A percentile compares a stretch with the other conserved stretches of the same genome.
Evolutionary conservation across 2,329 filamentous ascomycete genomes (phyloP).

Genomic region (Aciculosporium take): DNA sequence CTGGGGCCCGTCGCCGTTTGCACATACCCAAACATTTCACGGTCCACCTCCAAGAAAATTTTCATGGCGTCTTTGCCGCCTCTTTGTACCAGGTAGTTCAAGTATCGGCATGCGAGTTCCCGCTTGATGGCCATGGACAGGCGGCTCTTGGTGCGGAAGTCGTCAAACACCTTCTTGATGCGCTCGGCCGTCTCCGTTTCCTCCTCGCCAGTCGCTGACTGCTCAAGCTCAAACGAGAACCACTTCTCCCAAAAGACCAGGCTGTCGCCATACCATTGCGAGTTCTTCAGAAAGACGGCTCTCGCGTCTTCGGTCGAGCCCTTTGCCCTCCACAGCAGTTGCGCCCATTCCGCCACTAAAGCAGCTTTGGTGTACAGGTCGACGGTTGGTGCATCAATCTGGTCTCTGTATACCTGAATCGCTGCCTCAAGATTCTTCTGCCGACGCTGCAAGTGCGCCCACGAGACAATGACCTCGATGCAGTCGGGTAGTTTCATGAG

Average conservation of each 20-base stretch:
- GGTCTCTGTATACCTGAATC: slow-evolving; percentile 66
- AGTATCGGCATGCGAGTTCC: slow-evolving; percentile 63
- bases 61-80: slow-evolving; percentile 75
- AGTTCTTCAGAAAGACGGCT: slow-evolving; percentile 67
- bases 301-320: slow-evolving; percentile 69
- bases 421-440: slow-evolving; percentile 74
- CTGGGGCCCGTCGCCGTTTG: neutral
- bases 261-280: slow-evolving; percentile 74
- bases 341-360: slow-evolving; percentile 78
- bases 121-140: slow-evolving; percentile 55
- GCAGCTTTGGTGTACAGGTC: slow-evolving; percentile 73
- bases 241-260: slow-evolving; percentile 81
- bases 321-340: slow-evolving; percentile 75
- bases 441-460: slow-evolving; percentile 74
- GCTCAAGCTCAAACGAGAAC: slow-evolving; percentile 76
- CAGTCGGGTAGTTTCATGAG: slow-evolving; percentile 64
- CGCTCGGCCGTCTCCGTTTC: slow-evolving; percentile 54
- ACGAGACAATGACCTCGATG: slow-evolving; percentile 74
- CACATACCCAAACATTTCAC: slow-evolving; percentile 70
- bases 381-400: slow-evolving; percentile 59
- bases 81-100: slow-evolving; percentile 69
- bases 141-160: slow-evolving; percentile 58
- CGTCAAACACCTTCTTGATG: slow-evolving; percentile 68
- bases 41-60: slow-evolving; percentile 70
- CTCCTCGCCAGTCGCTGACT: slow-evolving; percentile 52